phyloP scores from a whole-genome alignment of 2,329 filamentous ascomycete genomes.

The Aspergillus melleus region DNA sequence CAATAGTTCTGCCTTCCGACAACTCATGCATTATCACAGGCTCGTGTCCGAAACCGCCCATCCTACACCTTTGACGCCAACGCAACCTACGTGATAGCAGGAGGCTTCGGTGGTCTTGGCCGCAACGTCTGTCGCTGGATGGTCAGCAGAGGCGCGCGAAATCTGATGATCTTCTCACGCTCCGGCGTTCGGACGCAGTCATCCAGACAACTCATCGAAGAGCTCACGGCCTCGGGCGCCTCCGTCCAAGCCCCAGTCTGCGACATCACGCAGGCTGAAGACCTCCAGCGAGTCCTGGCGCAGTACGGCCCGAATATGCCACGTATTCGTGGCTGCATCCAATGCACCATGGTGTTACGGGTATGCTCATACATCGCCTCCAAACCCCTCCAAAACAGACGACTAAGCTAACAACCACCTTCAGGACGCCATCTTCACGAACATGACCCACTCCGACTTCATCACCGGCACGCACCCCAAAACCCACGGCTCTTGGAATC shows the following conservation, averaged over 20 bases:
- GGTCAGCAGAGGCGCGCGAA: constrained; percentile 6
- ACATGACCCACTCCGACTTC: constrained; percentile 42
- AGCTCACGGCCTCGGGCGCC: constrained; percentile 2
- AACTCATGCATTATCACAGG: not conserved
- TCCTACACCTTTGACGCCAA: not conserved
- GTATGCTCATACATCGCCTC: not conserved
- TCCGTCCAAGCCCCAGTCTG: constrained; percentile 21
- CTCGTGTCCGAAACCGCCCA: constrained; percentile 1
- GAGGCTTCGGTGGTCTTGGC: constrained; percentile 19
- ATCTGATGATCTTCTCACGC: constrained; percentile 13
- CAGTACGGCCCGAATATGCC: constrained; percentile 8
- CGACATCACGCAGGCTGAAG: constrained; percentile 16
- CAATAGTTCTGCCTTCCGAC: no score
- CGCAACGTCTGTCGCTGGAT: constrained; percentile 10
- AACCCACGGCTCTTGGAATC: constrained; percentile 34
- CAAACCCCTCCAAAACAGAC: no score
- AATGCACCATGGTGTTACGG: constrained; percentile 28
- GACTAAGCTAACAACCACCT: not conserved
- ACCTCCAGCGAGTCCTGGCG: not conserved
- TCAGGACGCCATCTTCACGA: constrained; percentile 36
- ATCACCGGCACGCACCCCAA: constrained; percentile 37
- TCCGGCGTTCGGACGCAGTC: not conserved
- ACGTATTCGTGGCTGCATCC: constrained; percentile 34
- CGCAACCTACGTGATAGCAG: constrained; percentile 15
- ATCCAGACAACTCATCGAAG: not conserved